Percentiles rank a stretch among this genome's conserved stretches.
phyloP scores from a whole-genome alignment of 2,329 filamentous ascomycete genomes.

The Daldinia sp. region DNA sequence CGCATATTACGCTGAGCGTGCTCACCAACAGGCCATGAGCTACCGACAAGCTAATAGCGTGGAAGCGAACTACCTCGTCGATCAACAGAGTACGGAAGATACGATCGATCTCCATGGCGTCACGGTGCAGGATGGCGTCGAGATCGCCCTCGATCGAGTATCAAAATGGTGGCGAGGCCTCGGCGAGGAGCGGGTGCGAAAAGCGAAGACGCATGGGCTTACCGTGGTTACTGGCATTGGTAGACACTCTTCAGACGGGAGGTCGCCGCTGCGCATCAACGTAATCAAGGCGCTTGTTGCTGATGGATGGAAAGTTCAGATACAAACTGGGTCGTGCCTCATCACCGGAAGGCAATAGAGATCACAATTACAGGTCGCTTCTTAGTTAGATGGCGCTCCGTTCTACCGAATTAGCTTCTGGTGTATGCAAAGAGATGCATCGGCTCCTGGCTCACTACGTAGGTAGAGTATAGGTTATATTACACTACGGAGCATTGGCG shows the following conservation, averaged over 20 bases:
- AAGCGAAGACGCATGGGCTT: conserved; percentile 65
- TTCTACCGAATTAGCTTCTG: conserved; percentile 3
- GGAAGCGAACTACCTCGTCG: conserved; percentile 77
- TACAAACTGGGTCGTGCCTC: conserved; percentile 76
- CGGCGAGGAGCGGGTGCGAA: conserved; percentile 70
- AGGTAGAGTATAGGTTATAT: not conserved
- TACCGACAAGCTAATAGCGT: conserved; percentile 71
- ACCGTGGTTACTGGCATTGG: conserved; percentile 86
- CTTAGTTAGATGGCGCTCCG: not conserved
- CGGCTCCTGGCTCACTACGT: not conserved
- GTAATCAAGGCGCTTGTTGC: conserved; percentile 80
- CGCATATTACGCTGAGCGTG: conserved; percentile 78
- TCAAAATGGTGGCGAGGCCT: conserved; percentile 80
- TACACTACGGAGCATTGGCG: conserved; percentile 18
- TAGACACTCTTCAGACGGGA: conserved; percentile 80
- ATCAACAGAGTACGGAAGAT: conserved; percentile 70
- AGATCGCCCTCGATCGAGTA: conserved; percentile 78
- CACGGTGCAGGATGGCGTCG: conserved; percentile 81
- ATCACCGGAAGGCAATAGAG: conserved; percentile 68
- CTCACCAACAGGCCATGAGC: conserved; percentile 70
- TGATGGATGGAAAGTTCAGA: conserved; percentile 86
- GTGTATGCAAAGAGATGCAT: not conserved
- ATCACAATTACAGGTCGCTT: conserved; percentile 12
- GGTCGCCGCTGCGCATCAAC: conserved; percentile 79
- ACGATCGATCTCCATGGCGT: conserved; percentile 87